Evolutionary conservation across 1,139 yeast species (phyloP).

Genomic region (Scheffersomyces parashehatae): DNA sequence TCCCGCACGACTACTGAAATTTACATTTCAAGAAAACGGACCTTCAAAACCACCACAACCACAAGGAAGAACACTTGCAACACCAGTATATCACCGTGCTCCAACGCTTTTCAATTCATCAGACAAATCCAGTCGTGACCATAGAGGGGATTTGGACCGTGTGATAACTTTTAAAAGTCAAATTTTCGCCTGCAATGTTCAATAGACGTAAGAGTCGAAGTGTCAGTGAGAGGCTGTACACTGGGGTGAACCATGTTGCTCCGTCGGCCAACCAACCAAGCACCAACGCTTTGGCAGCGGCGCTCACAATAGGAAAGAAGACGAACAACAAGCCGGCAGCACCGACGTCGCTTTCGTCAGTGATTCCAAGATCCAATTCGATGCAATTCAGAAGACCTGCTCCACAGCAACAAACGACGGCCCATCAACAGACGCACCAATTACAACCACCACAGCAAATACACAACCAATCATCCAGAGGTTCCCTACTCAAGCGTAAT

Average conservation of each 20-base stretch:
- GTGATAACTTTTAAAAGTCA: too few relatives aligned
- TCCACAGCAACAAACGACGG: slow-evolving; percentile 12
- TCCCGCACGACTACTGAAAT: too few relatives aligned
- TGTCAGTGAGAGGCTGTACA: slow-evolving; percentile 37
- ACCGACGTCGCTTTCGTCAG: slow-evolving; percentile 12
- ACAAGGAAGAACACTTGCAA: background rate
- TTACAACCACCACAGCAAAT: slow-evolving; percentile 1
- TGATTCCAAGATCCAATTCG: slow-evolving; percentile 14
- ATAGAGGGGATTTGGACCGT: too few relatives aligned
- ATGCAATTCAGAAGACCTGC: slow-evolving; percentile 7
- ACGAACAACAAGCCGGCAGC: slow-evolving; percentile 15
- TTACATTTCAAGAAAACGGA: too few relatives aligned
- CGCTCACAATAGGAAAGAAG: slow-evolving; percentile 43
- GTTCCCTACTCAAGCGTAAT: slow-evolving; percentile 1
- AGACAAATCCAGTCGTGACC: too few relatives aligned
- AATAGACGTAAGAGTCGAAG: slow-evolving; percentile 34
- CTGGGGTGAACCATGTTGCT: slow-evolving; percentile 45
- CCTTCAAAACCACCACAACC: background rate
- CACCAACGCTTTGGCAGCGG: slow-evolving; percentile 48
- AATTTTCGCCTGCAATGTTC: slow-evolving; percentile 24
- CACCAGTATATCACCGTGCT: background rate
- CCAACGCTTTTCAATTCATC: too few relatives aligned
- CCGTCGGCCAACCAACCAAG: slow-evolving; percentile 37
- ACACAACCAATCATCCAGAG: slow-evolving; percentile 1
- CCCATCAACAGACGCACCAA: slow-evolving; percentile 1